Conservation (phyloP, 139 green algal species). For the Pseudopediastrum boryanum region DNA sequence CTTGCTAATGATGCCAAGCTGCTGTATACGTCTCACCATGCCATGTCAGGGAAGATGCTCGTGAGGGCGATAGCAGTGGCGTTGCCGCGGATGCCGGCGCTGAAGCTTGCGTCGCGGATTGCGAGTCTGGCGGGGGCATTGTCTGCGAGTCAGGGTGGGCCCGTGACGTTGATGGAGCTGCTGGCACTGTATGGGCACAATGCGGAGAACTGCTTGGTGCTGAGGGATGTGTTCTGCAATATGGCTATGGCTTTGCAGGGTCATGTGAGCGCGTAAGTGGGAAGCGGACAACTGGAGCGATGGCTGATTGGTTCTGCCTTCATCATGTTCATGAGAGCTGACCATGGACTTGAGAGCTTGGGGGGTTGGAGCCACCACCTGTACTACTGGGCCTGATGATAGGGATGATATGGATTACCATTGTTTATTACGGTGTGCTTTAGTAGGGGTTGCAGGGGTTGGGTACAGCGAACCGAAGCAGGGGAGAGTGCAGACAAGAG, state of each 20-base stretch:
- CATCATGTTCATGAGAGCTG: too few species aligned
- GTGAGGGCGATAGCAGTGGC: slow-evolving; percentile 19
- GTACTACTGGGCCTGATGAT: too few species aligned
- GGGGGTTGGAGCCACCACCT: too few species aligned
- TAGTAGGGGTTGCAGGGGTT: too few species aligned
- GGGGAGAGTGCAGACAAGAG: too few species aligned
- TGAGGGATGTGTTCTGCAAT: slow-evolving; percentile 14
- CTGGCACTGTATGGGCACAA: slow-evolving; percentile 39
- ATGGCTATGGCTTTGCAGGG: slow-evolving; percentile 41
- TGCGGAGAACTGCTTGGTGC: slow-evolving; percentile 5
- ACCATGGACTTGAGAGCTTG: too few species aligned
- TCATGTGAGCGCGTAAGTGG: slow-evolving; percentile 8
- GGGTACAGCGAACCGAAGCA: too few species aligned
- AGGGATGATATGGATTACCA: too few species aligned
- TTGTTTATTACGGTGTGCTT: too few species aligned
- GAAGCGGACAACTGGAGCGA: too few species aligned
- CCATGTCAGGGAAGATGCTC: slow-evolving; percentile 32
- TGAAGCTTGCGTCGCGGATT: slow-evolving; percentile 30
- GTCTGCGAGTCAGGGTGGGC: slow-evolving; percentile 10
- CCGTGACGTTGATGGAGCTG: slow-evolving; percentile 34
- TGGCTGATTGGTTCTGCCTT: too few species aligned
- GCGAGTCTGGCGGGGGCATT: slow-evolving; percentile 3
- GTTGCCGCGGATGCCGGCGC: slow-evolving; percentile 37
- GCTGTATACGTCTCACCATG: slow-evolving; percentile 5
- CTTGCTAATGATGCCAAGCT: slow-evolving; percentile 10